Percentiles rank a stretch among this genome's conserved stretches.
Conservation (phyloP, 2,329 filamentous ascomycete genomes). For the Pezicula neosporulosa region DNA sequence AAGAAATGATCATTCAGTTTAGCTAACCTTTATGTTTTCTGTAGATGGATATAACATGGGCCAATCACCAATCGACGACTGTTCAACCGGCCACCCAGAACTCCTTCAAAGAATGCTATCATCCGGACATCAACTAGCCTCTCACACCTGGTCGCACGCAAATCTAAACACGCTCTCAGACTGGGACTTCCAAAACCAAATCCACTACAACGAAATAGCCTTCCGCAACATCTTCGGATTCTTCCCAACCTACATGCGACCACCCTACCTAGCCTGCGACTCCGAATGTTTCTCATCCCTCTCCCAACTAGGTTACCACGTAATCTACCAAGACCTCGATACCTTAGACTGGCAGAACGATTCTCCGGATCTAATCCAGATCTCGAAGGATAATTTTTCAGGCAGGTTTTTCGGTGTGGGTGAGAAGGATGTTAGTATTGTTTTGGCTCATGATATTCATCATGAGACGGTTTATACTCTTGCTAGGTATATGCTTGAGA, state of each 20-base stretch:
- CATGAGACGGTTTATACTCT: slow-evolving; percentile 26
- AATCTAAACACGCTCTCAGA: slow-evolving; percentile 37
- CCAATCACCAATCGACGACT: slow-evolving; percentile 50
- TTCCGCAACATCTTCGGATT: slow-evolving; percentile 47
- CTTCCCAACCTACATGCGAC: slow-evolving; percentile 47
- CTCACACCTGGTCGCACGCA: slow-evolving; percentile 50
- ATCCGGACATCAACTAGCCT: slow-evolving; percentile 57
- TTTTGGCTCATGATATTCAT: slow-evolving; percentile 36
- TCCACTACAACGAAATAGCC: slow-evolving; percentile 49
- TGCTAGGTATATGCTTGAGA: slow-evolving; percentile 24
- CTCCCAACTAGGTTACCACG: slow-evolving; percentile 38
- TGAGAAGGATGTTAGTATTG: slow-evolving; percentile 22
- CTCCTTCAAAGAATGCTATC: slow-evolving; percentile 5
- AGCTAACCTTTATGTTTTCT: background rate
- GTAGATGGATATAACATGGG: slow-evolving; percentile 46
- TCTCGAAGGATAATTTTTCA: slow-evolving; percentile 29
- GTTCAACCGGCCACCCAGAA: slow-evolving; percentile 35
- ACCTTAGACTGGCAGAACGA: slow-evolving; percentile 45
- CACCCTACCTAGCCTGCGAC: slow-evolving; percentile 39
- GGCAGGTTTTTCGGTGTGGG: slow-evolving; percentile 30
- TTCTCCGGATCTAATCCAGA: slow-evolving; percentile 35
- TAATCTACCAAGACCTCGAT: slow-evolving; percentile 33
- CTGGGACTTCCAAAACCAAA: slow-evolving; percentile 38
- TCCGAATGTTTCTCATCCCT: slow-evolving; percentile 29
- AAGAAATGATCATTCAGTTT: background rate